Evolutionary conservation across 257 asterid genomes (phyloP).

Genomic region (Plectranthus barbatus): DNA sequence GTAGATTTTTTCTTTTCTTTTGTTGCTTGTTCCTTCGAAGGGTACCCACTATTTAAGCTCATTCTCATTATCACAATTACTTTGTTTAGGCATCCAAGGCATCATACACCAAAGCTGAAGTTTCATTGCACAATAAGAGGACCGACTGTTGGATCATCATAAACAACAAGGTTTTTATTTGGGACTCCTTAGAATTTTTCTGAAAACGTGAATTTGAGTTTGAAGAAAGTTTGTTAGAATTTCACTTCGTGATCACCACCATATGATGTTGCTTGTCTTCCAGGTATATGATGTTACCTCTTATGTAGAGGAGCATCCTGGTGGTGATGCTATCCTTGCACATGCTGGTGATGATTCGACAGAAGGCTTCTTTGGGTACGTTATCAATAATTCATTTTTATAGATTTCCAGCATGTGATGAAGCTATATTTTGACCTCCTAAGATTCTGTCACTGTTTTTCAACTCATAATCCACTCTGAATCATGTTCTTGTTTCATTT

Average conservation of each 20-base stretch:
- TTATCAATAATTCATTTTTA: neutral
- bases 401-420: neutral
- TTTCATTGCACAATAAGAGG: conserved; percentile 72
- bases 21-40: neutral
- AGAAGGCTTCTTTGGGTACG: conserved; percentile 77
- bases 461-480: neutral
- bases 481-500: neutral
- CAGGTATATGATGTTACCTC: conserved; percentile 93
- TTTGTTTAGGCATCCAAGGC: conserved; percentile 38
- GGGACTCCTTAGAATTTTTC: no score
- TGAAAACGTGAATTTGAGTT: neutral
- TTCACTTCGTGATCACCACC: neutral
- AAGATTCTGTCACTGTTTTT: neutral
- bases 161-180: conserved; percentile 76
- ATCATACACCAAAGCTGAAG: conserved; percentile 55
- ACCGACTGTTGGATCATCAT: conserved; percentile 96
- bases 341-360: conserved; percentile 98
- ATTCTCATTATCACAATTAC: neutral
- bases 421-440: neutral
- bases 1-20: neutral
- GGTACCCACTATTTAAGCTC: neutral
- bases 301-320: conserved; percentile 95
- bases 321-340: conserved; percentile 86
- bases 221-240: neutral
- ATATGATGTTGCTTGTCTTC: neutral